These are phyloP conservation scores for Quercus parvula DNA, from an alignment of 306 rosid genomes.

Conservation along the genomic window DNA sequence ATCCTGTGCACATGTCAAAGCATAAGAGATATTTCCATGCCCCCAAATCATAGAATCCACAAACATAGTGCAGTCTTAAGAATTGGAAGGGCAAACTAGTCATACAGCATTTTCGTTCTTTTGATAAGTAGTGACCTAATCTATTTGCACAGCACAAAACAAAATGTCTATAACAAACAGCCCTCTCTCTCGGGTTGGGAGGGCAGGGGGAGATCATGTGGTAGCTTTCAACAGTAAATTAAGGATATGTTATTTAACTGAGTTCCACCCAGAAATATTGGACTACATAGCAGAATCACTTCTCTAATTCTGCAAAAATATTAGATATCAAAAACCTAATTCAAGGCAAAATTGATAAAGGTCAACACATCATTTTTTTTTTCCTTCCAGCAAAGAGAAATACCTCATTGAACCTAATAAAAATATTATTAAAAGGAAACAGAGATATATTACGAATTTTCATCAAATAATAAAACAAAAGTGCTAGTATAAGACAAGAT, in stretches of 20 bases:
- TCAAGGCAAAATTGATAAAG: no score
- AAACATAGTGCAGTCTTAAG: neutral
- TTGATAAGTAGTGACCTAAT: neutral
- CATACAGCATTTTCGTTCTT: neutral
- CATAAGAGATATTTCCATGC: neutral
- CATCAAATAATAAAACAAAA: no score
- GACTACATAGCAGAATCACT: neutral
- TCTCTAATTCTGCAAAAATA: no score
- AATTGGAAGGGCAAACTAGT: neutral
- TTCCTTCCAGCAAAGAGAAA: no score
- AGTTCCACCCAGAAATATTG: neutral
- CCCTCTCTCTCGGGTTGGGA: neutral
- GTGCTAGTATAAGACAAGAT: no score
- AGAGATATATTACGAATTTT: no score
- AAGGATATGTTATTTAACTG: neutral
- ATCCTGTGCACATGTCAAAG: neutral
- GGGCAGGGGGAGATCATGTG: neutral
- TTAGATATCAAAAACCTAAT: no score
- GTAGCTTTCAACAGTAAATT: neutral
- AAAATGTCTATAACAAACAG: neutral
- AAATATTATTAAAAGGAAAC: no score
- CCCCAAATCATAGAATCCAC: neutral
- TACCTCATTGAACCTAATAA: no score
- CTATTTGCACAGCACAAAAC: neutral
- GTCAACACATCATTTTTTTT: no score